Evolutionary conservation across 2,329 filamentous ascomycete species (phyloP), one percentile per base, ranked within the genome.

Genomic region (Cladophialophora chaetospira): DNA sequence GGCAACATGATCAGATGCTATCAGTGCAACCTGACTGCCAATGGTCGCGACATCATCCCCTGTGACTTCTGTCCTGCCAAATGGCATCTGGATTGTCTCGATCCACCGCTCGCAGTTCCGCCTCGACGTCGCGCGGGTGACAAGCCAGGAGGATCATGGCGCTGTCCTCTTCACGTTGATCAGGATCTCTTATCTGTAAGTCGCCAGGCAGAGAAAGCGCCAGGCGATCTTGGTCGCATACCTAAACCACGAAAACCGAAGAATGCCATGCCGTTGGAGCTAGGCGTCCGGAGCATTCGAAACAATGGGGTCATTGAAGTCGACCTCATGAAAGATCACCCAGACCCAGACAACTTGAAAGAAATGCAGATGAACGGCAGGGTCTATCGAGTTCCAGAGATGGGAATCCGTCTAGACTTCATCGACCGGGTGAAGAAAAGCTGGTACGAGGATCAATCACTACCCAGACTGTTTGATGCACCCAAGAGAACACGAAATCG

Each of bases 71-170:
- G 93, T 73, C 79, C 83, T 10, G 81, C 90, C 29, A 82, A 87
- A 68, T 99, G 92, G 88, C 94, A 99, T 75, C 79, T 96, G 49
- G 93, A 97, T 72, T 99, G 94, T 73, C 77, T 96, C 13, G 87
- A 95, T 69, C 89, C 91, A 25, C 92, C 93, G 29, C 76, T 92
- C 68, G 85, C 91, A 29, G 85, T 88, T 53, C 88, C 91, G 35
- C 92, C 92, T 9, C 81, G 85, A 52, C 75, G 77, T 57, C 71
- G 70, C 42, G 62, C 61, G 55, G 70, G 63, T 69, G 77, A 78
- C 63, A 77, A 78, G 48, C 79, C 87, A 49, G 85, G 87, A 44
- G 77, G 79, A 67, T 88, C 86, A 53, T 99, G 91, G 90, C 88
- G 86, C 72, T 99, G 94, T 69, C 93, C 93, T 47, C 85, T 88